phyloP scores from a whole-genome alignment of 2,329 filamentous ascomycete genomes.

The Nemania sp. region DNA sequence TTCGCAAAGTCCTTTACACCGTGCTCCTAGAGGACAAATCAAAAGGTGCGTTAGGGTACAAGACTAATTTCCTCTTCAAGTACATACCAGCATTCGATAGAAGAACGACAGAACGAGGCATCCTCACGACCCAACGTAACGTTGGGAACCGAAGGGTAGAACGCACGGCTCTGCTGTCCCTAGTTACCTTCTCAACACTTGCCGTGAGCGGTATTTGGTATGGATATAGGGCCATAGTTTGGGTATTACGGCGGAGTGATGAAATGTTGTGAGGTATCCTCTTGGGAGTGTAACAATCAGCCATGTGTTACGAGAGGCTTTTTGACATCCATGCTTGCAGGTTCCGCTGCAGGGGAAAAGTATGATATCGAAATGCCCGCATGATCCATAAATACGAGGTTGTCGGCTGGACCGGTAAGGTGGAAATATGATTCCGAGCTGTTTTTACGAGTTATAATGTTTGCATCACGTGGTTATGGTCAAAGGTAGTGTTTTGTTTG shows the following conservation, averaged over 20 bases:
- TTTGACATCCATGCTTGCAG: background rate
- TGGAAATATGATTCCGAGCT: background rate
- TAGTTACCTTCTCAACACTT: conserved; percentile 39
- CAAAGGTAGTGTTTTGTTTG: background rate
- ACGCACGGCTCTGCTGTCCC: conserved; percentile 43
- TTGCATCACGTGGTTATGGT: background rate
- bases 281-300: background rate
- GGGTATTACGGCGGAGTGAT: conserved; percentile 16
- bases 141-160: conserved; percentile 52
- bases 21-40: conserved; percentile 71
- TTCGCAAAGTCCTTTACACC: conserved; percentile 69
- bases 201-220: conserved; percentile 36
- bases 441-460: background rate
- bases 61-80: conserved; percentile 77
- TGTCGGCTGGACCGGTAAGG: background rate
- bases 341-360: background rate
- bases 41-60: conserved; percentile 70
- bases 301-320: background rate
- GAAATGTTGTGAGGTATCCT: conserved; percentile 8
- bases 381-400: background rate
- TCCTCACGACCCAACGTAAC: conserved; percentile 47
- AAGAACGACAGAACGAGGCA: conserved; percentile 52
- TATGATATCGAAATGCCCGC: background rate
- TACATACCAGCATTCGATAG: conserved; percentile 67
- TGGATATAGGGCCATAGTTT: conserved; percentile 19